Conservation (phyloP, 352 stramenopile genomes). For the Hyaloperonospora arabidopsidis region DNA sequence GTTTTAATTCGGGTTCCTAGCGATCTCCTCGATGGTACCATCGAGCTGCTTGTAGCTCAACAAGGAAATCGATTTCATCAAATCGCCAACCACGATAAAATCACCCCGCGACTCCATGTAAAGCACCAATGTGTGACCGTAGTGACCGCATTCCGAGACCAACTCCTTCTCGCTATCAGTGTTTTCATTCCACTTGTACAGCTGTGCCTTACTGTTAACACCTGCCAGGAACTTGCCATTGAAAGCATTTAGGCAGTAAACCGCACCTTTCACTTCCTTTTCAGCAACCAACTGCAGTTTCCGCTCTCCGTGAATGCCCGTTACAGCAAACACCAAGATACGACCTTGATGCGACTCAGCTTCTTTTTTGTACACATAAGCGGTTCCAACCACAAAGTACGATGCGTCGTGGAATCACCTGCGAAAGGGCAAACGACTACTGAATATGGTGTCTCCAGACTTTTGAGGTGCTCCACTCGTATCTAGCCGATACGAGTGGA, state of each 20-base stretch:
- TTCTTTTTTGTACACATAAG: slow-evolving; percentile 91
- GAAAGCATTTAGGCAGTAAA: slow-evolving; percentile 94
- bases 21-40: slow-evolving; percentile 91
- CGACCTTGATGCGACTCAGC: slow-evolving; percentile 92
- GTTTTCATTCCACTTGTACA: slow-evolving; percentile 89
- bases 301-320: slow-evolving; percentile 69
- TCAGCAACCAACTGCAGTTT: slow-evolving; percentile 88
- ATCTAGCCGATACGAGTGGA: slow-evolving; percentile 83
- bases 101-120: slow-evolving; percentile 91
- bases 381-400: slow-evolving; percentile 85
- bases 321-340: slow-evolving; percentile 90
- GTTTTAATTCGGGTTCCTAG: slow-evolving; percentile 93
- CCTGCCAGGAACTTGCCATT: slow-evolving; percentile 89
- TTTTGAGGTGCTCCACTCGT: too few relatives aligned
- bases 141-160: slow-evolving; percentile 89
- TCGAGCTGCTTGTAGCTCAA: slow-evolving; percentile 91
- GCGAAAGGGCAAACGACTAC: slow-evolving; percentile 72
- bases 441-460: slow-evolving; percentile 85
- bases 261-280: slow-evolving; percentile 90
- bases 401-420: slow-evolving; percentile 65
- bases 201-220: slow-evolving; percentile 92
- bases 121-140: slow-evolving; percentile 93
- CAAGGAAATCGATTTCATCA: slow-evolving; percentile 96
- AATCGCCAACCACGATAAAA: slow-evolving; percentile 93
- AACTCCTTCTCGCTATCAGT: slow-evolving; percentile 87